Base-by-base conservation (phyloP, 805 yeast genomes). In the Debaryomyces prosopidis region DNA sequence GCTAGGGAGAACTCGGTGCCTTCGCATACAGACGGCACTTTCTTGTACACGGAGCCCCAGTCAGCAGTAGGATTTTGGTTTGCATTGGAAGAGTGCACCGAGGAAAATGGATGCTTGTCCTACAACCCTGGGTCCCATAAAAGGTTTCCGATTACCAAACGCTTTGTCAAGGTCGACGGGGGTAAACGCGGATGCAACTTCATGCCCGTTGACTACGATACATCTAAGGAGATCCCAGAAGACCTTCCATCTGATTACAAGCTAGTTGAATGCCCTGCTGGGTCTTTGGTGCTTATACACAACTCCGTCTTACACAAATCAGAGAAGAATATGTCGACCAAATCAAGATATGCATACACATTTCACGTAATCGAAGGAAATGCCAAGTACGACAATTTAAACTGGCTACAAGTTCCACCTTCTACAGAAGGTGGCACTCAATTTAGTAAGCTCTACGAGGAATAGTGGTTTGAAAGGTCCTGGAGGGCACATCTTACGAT, bases 331-430 rank as follows among this genome's bases (percentile, higher is more conserved):
- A 40, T 56, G 1, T 79, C 87, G 10, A 52, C 52, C 4, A 71
- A 69, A 45, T 82, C 89, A 8, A 72, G 95, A 50, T 85, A 73
- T 57, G 94, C 90, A 0, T 87, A 86, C 63, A 85, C 94, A 0
- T 87, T 87, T 65, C 95, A 87, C 58, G 76, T 84, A 36, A 84
- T 87, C 45, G 94, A 87, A 42, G 92, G 92, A 2, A 63, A 49
- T 1, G 68, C 78, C 10, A 60, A 74, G 19, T 87, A 85, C 55
- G 94, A 87, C 58, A 65, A 67, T 17, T 62, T 71, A 55, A 87
- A 87, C 59, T 87, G 95, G 94, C 71, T 87, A 30, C 95, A 87
- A 57, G 81, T 86, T 4, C 94, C 94, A 2, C 78, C 84, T 0
- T 56, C 77, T 4, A 49, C 54, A 6, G 66, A 65, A 10, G 91